A percentile compares a stretch with the other conserved stretches of the same genome.
Evolutionary conservation across 371 early-diverging fungal species (phyloP).

Genomic region (Scutellospora calospora): DNA sequence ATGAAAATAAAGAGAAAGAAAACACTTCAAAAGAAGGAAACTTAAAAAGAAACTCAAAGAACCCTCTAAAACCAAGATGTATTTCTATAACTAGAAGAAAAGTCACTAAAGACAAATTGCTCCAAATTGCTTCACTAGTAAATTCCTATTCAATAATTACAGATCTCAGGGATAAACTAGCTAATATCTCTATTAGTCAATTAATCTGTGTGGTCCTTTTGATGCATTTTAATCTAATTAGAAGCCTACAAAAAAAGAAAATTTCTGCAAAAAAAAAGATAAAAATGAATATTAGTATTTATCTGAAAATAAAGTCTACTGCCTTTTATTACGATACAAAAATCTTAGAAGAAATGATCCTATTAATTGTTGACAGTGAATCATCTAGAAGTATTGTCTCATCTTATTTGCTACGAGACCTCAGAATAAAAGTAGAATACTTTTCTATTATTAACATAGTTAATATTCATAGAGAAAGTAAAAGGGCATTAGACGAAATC

Average conservation of each 20-base stretch:
- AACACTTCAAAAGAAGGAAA: no score
- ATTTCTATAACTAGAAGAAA: no score
- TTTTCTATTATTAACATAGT: no score
- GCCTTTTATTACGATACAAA: neutral
- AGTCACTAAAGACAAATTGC: no score
- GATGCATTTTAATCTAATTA: neutral
- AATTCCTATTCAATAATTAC: no score
- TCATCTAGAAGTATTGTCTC: neutral
- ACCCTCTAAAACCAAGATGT: no score
- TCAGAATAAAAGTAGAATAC: neutral
- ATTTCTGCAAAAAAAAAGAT: neutral
- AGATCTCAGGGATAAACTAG: neutral
- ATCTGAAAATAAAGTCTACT: neutral
- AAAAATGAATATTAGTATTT: neutral
- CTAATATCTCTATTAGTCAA: neutral
- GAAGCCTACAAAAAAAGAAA: neutral
- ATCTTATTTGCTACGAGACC: neutral
- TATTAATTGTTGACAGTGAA: neutral
- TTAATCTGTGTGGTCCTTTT: neutral
- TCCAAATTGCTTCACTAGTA: no score
- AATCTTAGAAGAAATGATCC: neutral
- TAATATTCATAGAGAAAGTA: neutral
- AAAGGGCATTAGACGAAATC: neutral
- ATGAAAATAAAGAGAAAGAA: no score
- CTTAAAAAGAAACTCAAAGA: no score